phyloP scores from a whole-genome alignment of 2,329 filamentous ascomycete genomes.

The Sclerotinia subarctica region DNA sequence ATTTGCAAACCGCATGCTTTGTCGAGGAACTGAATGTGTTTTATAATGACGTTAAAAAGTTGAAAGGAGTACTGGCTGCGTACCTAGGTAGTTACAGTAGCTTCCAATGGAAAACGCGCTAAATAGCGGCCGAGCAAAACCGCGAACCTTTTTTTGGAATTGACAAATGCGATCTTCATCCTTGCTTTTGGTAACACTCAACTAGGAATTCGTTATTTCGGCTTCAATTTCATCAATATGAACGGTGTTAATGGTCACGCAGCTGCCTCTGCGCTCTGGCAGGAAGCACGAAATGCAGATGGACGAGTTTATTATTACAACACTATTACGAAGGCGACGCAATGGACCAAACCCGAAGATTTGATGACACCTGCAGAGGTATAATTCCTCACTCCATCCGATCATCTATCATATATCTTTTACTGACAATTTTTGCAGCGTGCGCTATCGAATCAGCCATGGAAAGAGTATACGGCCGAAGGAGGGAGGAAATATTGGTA shows the following conservation, averaged over 20 bases:
- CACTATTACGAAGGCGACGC: slow-evolving; percentile 75
- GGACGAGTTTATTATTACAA: slow-evolving; percentile 93
- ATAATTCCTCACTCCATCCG: slow-evolving; percentile 32
- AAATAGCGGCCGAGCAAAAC: slow-evolving; percentile 17
- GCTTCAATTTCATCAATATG: slow-evolving; percentile 19
- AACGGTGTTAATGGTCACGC: slow-evolving; percentile 38
- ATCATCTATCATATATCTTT: slow-evolving; percentile 24
- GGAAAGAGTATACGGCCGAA: slow-evolving; percentile 87
- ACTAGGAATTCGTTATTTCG: slow-evolving; percentile 15
- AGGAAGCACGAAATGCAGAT: slow-evolving; percentile 76
- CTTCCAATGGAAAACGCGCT: slow-evolving; percentile 9
- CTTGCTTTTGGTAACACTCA: slow-evolving; percentile 1
- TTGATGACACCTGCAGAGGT: slow-evolving; percentile 83
- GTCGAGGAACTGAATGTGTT: background rate
- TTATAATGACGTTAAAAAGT: slow-evolving; percentile 1
- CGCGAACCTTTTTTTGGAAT: slow-evolving; percentile 17
- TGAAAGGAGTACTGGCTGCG: background rate
- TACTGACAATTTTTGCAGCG: slow-evolving; percentile 50
- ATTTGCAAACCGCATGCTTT: slow-evolving; percentile 5
- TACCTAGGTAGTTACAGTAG: background rate
- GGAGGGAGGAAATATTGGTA: slow-evolving; percentile 94
- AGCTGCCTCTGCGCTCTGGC: slow-evolving; percentile 59
- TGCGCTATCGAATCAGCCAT: slow-evolving; percentile 77
- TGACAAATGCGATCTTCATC: slow-evolving; percentile 15
- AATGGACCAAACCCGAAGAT: slow-evolving; percentile 92